Evolutionary conservation across 73 alveolate genomes (phyloP).

Genomic region (Stentor coeruleus): DNA sequence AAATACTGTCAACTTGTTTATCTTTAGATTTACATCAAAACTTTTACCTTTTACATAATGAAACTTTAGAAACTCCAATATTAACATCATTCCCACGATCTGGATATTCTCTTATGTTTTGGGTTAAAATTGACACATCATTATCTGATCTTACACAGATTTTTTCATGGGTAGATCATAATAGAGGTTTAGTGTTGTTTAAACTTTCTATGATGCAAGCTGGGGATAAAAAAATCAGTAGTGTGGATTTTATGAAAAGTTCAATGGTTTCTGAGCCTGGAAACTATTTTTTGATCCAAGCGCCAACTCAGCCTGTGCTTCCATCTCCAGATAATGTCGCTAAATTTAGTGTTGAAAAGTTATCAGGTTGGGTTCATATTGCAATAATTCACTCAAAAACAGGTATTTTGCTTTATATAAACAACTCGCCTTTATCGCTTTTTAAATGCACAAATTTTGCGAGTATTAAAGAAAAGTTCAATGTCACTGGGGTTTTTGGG

Average conservation of each 20-base stretch:
- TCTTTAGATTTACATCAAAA: background rate
- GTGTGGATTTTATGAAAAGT: background rate
- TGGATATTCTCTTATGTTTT: conserved; percentile 1
- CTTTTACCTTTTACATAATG: background rate
- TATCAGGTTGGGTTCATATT: background rate
- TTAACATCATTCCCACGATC: background rate
- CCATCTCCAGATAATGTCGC: background rate
- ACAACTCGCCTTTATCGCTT: background rate
- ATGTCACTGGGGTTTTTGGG: conserved; percentile 5
- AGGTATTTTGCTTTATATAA: conserved; percentile 13
- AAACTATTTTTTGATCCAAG: background rate
- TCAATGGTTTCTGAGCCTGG: background rate
- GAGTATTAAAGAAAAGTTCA: background rate
- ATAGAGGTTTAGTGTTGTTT: conserved; percentile 9
- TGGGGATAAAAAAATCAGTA: background rate
- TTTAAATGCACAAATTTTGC: conserved; percentile 3
- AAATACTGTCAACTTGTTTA: background rate
- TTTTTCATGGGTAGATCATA: conserved; percentile 13
- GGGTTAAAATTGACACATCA: background rate
- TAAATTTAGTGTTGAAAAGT: background rate
- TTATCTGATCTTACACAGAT: background rate
- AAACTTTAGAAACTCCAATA: background rate
- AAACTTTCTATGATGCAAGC: background rate
- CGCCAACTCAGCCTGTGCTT: conserved; percentile 17
- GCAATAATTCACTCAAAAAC: background rate